Conservation (phyloP, 1,284 basidiomycete genomes). For the Rhodotorula sp. region DNA sequence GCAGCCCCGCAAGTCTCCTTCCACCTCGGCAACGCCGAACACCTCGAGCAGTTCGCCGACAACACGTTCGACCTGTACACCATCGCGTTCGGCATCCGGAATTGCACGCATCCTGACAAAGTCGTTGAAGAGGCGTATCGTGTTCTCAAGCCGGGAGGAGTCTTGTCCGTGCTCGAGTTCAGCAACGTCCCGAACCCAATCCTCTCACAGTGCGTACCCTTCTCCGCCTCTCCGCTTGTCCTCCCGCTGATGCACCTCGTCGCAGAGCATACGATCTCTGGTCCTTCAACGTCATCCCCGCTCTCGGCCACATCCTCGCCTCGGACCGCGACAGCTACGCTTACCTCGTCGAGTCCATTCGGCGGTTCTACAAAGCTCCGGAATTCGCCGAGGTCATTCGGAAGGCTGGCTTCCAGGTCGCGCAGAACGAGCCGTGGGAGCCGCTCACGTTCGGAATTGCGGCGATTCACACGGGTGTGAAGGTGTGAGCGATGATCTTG, state of each 20-base stretch:
- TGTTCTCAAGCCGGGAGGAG: conserved; percentile 93
- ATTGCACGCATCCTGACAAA: conserved; percentile 88
- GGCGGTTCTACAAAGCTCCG: conserved; percentile 84
- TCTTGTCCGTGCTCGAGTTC: conserved; percentile 95
- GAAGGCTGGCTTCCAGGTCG: conserved; percentile 50
- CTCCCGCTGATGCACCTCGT: not conserved
- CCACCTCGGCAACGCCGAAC: conserved; percentile 89
- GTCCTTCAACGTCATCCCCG: conserved; percentile 92
- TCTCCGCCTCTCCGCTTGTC: conserved; percentile 1
- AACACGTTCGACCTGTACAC: conserved; percentile 94
- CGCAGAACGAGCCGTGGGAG: conserved; percentile 41
- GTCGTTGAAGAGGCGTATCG: conserved; percentile 72
- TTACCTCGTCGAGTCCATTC: conserved; percentile 96
- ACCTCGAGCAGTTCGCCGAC: conserved; percentile 67
- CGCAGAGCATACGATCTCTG: conserved; percentile 86
- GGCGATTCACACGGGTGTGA: conserved; percentile 46
- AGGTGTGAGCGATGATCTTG: conserved; percentile 25
- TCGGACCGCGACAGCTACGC: conserved; percentile 90
- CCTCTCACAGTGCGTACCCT: conserved; percentile 66
- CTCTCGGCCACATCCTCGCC: conserved; percentile 91
- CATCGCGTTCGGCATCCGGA: conserved; percentile 97
- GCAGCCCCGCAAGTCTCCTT: conserved; percentile 90
- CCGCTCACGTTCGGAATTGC: conserved; percentile 46
- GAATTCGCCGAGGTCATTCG: conserved; percentile 80
- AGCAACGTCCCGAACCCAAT: conserved; percentile 89